These are phyloP conservation scores for Fraxinus ornus DNA, from an alignment of 305 asterid species.

Conservation along the genomic window DNA sequence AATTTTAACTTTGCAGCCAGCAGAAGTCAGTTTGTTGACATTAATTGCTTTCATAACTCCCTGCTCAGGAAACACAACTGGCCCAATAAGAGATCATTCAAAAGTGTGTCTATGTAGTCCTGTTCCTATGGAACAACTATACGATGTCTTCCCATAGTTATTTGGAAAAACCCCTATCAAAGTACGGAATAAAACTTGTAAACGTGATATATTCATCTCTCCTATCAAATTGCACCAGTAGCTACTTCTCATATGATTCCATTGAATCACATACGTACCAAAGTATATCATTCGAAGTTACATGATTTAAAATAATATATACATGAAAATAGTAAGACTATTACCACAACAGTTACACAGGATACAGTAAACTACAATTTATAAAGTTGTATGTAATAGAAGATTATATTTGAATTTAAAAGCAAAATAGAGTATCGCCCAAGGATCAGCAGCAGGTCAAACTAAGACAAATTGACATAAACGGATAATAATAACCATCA, in stretches of 20 bases:
- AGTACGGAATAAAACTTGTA: neutral
- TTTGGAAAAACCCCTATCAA: neutral
- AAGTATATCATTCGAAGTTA: neutral
- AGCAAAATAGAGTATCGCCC: neutral
- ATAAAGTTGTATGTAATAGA: neutral
- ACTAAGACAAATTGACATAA: neutral
- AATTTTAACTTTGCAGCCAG: slow-evolving; percentile 86
- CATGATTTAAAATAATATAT: neutral
- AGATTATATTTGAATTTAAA: neutral
- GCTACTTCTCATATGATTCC: neutral
- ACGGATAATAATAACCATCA: neutral
- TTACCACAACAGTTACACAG: neutral
- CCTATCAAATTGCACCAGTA: neutral
- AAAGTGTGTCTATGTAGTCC: slow-evolving; percentile 7
- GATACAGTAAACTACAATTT: neutral
- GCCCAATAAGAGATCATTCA: neutral
- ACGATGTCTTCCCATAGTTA: neutral
- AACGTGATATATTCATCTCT: neutral
- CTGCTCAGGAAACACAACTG: slow-evolving; percentile 31
- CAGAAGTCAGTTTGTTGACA: slow-evolving; percentile 75
- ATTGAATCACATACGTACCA: neutral
- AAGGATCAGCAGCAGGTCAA: neutral
- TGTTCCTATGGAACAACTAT: neutral
- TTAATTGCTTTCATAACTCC: slow-evolving; percentile 87
- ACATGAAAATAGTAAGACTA: neutral